Evolutionary conservation across 768 basidiomycete species (phyloP).

Genomic region (Pulveroboletus sp.): DNA sequence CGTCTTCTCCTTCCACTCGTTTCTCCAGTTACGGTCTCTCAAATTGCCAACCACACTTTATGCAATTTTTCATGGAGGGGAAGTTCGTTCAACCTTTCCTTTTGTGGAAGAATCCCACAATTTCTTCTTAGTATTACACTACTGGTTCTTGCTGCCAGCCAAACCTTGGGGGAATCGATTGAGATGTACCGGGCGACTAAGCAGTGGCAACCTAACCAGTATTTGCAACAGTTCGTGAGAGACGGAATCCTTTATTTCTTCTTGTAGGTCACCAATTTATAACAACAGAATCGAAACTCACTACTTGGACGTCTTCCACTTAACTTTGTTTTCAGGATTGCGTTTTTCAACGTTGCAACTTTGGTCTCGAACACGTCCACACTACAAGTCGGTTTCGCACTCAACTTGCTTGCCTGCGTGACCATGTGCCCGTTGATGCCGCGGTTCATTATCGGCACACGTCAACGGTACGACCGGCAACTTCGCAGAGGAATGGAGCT

Average conservation of each 20-base stretch:
- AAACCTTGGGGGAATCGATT: no score
- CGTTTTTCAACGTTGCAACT: background rate
- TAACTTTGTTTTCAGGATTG: background rate
- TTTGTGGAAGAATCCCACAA: no score
- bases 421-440: background rate
- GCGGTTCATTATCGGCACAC: conserved; percentile 7
- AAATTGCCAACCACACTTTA: background rate
- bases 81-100: no score
- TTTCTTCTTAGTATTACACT: no score
- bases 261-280: background rate
- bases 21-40: background rate
- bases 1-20: background rate
- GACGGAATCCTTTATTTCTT: conserved; percentile 11
- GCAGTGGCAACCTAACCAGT: conserved; percentile 9
- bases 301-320: background rate
- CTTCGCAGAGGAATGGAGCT: background rate
- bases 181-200: no score
- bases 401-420: background rate
- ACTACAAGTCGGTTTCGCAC: background rate
- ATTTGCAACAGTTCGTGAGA: background rate
- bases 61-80: no score
- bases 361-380: background rate
- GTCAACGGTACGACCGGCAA: background rate
- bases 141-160: no score
- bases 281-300: background rate